Percentiles rank a stretch among this genome's conserved stretches.
Evolutionary conservation across 176 grass and related monocot genomes (phyloP).

Genomic region (Raddia distichophylla): DNA sequence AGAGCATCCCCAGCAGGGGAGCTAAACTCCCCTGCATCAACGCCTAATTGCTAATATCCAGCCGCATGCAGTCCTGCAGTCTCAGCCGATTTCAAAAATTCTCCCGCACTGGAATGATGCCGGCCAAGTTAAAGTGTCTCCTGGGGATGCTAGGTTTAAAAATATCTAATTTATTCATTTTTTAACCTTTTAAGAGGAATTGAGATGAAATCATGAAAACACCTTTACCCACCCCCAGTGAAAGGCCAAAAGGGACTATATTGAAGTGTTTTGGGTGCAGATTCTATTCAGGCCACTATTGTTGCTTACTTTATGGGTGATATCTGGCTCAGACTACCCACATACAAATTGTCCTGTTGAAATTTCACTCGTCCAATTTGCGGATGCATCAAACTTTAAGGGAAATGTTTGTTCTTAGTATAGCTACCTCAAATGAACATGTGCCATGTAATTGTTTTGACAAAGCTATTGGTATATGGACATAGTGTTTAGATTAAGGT

Average conservation of each 20-base stretch:
- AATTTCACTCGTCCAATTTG: constrained; percentile 17
- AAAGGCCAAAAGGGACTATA: not conserved
- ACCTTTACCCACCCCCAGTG: not conserved
- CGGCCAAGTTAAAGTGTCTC: no score
- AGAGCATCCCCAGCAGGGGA: no score
- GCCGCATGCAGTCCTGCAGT: no score
- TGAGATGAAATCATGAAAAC: not conserved
- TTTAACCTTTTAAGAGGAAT: not conserved
- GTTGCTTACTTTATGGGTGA: not conserved
- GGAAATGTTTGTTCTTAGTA: not conserved
- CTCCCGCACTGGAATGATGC: no score
- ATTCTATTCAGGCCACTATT: not conserved
- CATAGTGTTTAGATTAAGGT: constrained; percentile 1
- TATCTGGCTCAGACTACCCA: not conserved
- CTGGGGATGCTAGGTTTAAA: no score
- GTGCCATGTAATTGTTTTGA: not conserved
- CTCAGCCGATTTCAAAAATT: no score
- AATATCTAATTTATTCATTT: not conserved
- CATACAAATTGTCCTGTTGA: not conserved
- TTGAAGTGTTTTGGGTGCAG: not conserved
- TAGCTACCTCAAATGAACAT: not conserved
- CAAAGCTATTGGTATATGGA: constrained; percentile 1
- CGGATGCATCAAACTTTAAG: not conserved
- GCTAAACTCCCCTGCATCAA: no score
- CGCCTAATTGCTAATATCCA: no score